Base-by-base conservation (phyloP, 805 yeast genomes). In the Candida stauntonica region DNA sequence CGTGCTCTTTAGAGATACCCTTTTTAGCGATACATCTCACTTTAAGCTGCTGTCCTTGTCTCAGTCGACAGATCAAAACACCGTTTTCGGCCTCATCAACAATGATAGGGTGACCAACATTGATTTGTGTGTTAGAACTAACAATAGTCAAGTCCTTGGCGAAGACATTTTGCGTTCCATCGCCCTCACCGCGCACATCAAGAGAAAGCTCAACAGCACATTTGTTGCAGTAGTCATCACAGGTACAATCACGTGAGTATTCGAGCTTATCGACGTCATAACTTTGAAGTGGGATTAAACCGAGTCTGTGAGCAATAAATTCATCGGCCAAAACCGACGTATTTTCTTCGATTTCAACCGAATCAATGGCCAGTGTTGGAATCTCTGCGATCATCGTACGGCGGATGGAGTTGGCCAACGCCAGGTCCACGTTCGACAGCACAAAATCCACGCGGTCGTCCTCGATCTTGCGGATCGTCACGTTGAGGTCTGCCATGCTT, bases 261-360 rank as follows among this genome's bases (percentile, higher is more conserved):
- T 86, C 79, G 48, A 91, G 68, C 45, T 80, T 75, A 35, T 87
- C 96, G 31, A 89, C 87, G 44, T 86, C 91, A 29, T 79, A 77
- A 52, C 94, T 79, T 48, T 81, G 83, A 33, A 93, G 68, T 2
- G 99, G 99, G 44, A 93, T 79, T 38, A 93, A 70, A 29, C 99
- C 99, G 46, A 93, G 66, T 58, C 99, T 72, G 63, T 93, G 99
- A 21, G 97, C 80, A 42, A 93, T 76, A 58, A 93, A 93, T 63
- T 93, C 99, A 62, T 93, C 99, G 3, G 99, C 98, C 44, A 93
- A 68, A 16, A 93, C 99, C 11, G 95, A 81, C 2, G 98, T 87
- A 66, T 93, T 93, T 34, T 76, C 79, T 56, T 87, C 95, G 47
- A 93, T 84, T 59, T 93, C 98, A 33, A 93, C 99, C 46, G 91